Percentiles rank a stretch among this genome's conserved stretches.
These are phyloP conservation scores for Panellus pusillus DNA, from an alignment of 768 basidiomycete genomes.

Conservation along the genomic window DNA sequence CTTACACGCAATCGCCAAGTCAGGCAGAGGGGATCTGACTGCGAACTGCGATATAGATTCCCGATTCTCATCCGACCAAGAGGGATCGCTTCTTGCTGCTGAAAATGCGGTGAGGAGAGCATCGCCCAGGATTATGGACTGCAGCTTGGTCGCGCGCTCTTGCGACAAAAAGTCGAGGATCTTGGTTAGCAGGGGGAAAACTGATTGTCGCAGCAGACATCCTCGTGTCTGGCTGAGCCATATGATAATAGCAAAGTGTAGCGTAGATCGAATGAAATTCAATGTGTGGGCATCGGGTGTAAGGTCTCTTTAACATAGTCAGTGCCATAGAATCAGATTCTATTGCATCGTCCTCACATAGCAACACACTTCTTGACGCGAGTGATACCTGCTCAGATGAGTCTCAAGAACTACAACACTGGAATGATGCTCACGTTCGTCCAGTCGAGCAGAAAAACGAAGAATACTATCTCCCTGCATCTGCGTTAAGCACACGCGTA, in stretches of 20 bases:
- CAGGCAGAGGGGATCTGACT: slow-evolving; percentile 23
- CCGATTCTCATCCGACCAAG: slow-evolving; percentile 25
- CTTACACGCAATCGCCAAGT: slow-evolving; percentile 46
- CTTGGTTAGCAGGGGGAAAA: slow-evolving; percentile 24
- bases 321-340: neutral
- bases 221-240: slow-evolving; percentile 29
- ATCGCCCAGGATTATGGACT: slow-evolving; percentile 30
- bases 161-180: slow-evolving; percentile 22
- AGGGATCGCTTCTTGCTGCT: slow-evolving; percentile 21
- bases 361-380: slow-evolving; percentile 1
- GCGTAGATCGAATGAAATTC: slow-evolving; percentile 22
- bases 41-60: slow-evolving; percentile 40
- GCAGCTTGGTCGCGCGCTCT: slow-evolving; percentile 1
- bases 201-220: slow-evolving; percentile 20
- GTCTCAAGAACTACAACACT: neutral
- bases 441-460: slow-evolving; percentile 29
- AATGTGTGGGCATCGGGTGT: slow-evolving; percentile 1
- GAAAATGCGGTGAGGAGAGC: slow-evolving; percentile 37
- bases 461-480: slow-evolving; percentile 24
- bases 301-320: slow-evolving; percentile 3
- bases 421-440: slow-evolving; percentile 29
- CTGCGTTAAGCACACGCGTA: slow-evolving; percentile 21
- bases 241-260: slow-evolving; percentile 36
- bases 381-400: neutral
- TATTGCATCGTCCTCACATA: neutral